Evolutionary conservation across 208 protist species (phyloP).

Genomic region (Naegleria fowleri): DNA sequence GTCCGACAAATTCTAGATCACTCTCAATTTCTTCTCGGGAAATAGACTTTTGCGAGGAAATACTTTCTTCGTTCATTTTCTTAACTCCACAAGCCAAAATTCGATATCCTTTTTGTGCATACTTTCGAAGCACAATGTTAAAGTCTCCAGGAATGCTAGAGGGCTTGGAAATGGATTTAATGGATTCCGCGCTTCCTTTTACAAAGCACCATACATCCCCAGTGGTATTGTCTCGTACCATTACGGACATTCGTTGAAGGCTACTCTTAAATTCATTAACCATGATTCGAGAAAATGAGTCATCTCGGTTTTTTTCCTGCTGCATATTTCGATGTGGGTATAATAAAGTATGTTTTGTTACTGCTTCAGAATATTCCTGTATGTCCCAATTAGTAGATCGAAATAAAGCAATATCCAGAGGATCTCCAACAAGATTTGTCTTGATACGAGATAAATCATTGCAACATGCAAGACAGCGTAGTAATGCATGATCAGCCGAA

Average conservation of each 20-base stretch:
- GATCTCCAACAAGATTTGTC: neutral
- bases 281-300: conserved; percentile 35
- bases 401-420: neutral
- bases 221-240: conserved; percentile 33
- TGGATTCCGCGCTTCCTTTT: conserved; percentile 59
- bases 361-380: neutral
- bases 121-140: conserved; percentile 30
- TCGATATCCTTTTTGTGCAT: conserved; percentile 50
- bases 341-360: neutral
- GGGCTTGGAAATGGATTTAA: conserved; percentile 45
- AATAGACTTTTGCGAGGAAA: neutral
- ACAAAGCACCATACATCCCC: conserved; percentile 23
- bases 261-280: conserved; percentile 51
- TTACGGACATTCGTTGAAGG: conserved; percentile 53
- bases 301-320: neutral
- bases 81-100: conserved; percentile 47
- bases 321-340: neutral
- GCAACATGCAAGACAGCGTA: conserved; percentile 41
- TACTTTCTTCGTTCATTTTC: neutral
- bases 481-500: neutral
- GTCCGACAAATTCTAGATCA: conserved; percentile 52
- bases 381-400: neutral
- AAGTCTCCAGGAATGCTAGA: conserved; percentile 50
- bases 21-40: conserved; percentile 44
- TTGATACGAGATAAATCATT: conserved; percentile 34